A percentile compares a stretch with the other conserved stretches of the same genome.
Conservation (phyloP, 495 filamentous ascomycete genomes). For the Penicillium argentinense region DNA sequence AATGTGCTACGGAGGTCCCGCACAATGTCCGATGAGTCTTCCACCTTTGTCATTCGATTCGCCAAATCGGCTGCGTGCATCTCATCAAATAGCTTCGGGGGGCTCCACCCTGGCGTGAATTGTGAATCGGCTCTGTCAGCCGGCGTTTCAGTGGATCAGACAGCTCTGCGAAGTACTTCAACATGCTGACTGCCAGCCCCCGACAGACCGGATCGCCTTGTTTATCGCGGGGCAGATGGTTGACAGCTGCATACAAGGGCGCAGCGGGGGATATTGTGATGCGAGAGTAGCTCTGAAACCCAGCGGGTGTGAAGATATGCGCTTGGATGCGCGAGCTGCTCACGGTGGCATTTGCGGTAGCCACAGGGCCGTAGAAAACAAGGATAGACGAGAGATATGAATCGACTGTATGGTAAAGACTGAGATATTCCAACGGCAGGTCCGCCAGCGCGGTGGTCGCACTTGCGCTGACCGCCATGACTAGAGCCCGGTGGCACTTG, state of each 20-base stretch:
- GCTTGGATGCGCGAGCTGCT: slow-evolving; percentile 91
- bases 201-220: slow-evolving; percentile 91
- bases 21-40: slow-evolving; percentile 71
- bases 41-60: slow-evolving; percentile 74
- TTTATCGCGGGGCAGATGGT: slow-evolving; percentile 86
- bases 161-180: slow-evolving; percentile 90
- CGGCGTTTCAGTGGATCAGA: slow-evolving; percentile 70
- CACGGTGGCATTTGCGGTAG: slow-evolving; percentile 77
- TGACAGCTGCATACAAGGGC: slow-evolving; percentile 90
- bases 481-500: slow-evolving; percentile 20
- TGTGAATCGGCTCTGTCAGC: slow-evolving; percentile 36
- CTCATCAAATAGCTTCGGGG: slow-evolving; percentile 76
- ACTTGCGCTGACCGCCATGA: slow-evolving; percentile 37
- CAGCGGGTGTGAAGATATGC: slow-evolving; percentile 85
- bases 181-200: slow-evolving; percentile 83
- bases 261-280: slow-evolving; percentile 90
- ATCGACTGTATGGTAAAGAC: slow-evolving; percentile 80
- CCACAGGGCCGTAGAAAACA: slow-evolving; percentile 82
- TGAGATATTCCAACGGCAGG: slow-evolving; percentile 72
- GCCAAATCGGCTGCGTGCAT: slow-evolving; percentile 91
- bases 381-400: slow-evolving; percentile 72
- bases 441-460: slow-evolving; percentile 35
- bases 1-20: slow-evolving; percentile 68
- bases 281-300: slow-evolving; percentile 82
- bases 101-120: slow-evolving; percentile 34